Evolutionary conservation across 768 basidiomycete species (phyloP), one percentile per base, ranked within the genome.

Genomic region (Amanita jacksonii): DNA sequence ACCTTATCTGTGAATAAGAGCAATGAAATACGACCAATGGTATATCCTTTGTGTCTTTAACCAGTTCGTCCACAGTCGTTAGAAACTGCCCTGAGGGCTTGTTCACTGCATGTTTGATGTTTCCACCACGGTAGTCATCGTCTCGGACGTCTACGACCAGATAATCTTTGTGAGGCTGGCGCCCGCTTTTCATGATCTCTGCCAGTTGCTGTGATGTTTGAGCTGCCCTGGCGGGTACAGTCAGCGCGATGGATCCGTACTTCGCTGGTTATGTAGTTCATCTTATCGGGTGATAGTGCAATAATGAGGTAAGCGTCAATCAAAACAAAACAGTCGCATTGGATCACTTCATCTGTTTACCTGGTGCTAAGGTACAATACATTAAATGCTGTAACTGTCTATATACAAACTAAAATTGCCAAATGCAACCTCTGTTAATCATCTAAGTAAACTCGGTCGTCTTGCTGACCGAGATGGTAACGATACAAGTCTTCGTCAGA

Each of bases 71-170:
- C 23, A 88, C 76, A 16, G 62, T 69, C 40, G 57, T 62, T 27
- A 72, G 57, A 59, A 89, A 87, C 38, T 67, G 68, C 22, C 57
- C 48, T 6, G 84, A 84, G 1, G 88, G 88, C 25, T 69, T 55
- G 54, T 85, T 76, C 46, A 74, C 54, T 32, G 75, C 69, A 49
- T 74, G 70, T 51, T 72, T 77, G 58, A 91, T 86, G 57, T 90
- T 82, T 28, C 88, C 88, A 51, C 88, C 88, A 8, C 57, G 65
- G 60, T 70, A 85, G 51, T 91, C 88, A 45, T 80, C 75, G 58
- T 88, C 87, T n/a, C 88, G 79, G 24, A 91, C 88, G 58, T 91
- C 88, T 31, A 91, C 73, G 34, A 91, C 71, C 23, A 81, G 59
- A 56, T 79, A 90, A 56, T 89, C 85, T 57, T 76, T 74, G 53